phyloP scores from a whole-genome alignment of 495 filamentous ascomycete species.

The Aspergillus kassunensis region DNA sequence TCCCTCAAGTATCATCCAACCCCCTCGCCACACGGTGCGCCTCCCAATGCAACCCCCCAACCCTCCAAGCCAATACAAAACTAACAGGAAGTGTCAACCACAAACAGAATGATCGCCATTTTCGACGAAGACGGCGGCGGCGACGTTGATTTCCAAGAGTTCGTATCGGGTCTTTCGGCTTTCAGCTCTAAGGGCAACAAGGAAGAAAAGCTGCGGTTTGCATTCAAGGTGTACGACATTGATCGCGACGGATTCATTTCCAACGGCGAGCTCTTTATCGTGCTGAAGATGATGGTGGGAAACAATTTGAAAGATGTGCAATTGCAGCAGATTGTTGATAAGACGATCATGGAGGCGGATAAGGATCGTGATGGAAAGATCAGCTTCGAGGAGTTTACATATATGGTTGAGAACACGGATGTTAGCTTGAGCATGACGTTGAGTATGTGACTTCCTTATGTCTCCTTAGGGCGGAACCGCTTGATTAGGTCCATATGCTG shows the following conservation, averaged over 20 bases:
- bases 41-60: neutral
- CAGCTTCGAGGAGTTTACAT: constrained; percentile 97
- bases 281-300: constrained; percentile 99
- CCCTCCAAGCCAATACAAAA: neutral
- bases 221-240: constrained; percentile 99
- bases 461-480: too few species aligned
- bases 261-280: constrained; percentile 98
- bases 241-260: constrained; percentile 98
- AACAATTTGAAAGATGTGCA: constrained; percentile 99
- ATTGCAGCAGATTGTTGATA: constrained; percentile 92
- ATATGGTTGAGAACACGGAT: constrained; percentile 98
- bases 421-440: constrained; percentile 97
- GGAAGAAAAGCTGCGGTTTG: constrained; percentile 95
- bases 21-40: constrained; percentile 86
- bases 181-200: constrained; percentile 99
- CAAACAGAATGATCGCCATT: constrained; percentile 89
- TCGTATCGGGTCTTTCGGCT: constrained; percentile 90
- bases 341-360: constrained; percentile 99
- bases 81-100: neutral
- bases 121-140: constrained; percentile 99
- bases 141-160: constrained; percentile 98
- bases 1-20: constrained; percentile 97
- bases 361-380: constrained; percentile 95
- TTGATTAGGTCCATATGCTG: too few species aligned
- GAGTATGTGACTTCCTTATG: constrained; percentile 46